Conservation (phyloP, 495 filamentous ascomycete genomes). For the Daldinia grandis region DNA sequence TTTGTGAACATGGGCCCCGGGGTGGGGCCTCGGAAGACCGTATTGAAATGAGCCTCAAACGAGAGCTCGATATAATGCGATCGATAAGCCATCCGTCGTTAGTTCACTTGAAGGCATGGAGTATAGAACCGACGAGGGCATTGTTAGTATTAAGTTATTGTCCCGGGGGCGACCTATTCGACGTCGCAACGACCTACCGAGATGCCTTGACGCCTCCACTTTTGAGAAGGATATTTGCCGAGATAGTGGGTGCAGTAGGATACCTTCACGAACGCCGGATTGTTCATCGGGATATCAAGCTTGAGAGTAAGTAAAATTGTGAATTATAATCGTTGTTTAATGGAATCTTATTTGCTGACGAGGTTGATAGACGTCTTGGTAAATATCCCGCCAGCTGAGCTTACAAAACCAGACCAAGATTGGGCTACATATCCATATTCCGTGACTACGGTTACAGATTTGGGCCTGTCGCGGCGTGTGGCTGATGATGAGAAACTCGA, state of each 20-base stretch:
- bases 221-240: constrained; percentile 86
- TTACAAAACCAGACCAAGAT: constrained; percentile 56
- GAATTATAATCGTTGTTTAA: not conserved
- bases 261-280: constrained; percentile 88
- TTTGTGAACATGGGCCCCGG: constrained; percentile 91
- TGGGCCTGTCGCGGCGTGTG: constrained; percentile 88
- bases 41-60: constrained; percentile 88
- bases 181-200: constrained; percentile 76
- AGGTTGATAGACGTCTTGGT: constrained; percentile 80
- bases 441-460: constrained; percentile 86
- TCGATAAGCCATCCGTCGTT: constrained; percentile 86
- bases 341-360: constrained; percentile 28
- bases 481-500: constrained; percentile 80
- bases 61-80: constrained; percentile 93
- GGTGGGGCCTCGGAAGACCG: constrained; percentile 89
- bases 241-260: constrained; percentile 81
- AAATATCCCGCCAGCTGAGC: constrained; percentile 70
- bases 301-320: constrained; percentile 79
- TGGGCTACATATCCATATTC: constrained; percentile 80
- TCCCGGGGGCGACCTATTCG: constrained; percentile 93
- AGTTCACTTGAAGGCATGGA: constrained; percentile 88
- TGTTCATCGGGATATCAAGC: constrained; percentile 96
- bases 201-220: constrained; percentile 71
- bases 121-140: constrained; percentile 78
- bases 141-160: constrained; percentile 91